phyloP scores from a whole-genome alignment of 345 rosid species.

The Atalantia buxifolia region DNA sequence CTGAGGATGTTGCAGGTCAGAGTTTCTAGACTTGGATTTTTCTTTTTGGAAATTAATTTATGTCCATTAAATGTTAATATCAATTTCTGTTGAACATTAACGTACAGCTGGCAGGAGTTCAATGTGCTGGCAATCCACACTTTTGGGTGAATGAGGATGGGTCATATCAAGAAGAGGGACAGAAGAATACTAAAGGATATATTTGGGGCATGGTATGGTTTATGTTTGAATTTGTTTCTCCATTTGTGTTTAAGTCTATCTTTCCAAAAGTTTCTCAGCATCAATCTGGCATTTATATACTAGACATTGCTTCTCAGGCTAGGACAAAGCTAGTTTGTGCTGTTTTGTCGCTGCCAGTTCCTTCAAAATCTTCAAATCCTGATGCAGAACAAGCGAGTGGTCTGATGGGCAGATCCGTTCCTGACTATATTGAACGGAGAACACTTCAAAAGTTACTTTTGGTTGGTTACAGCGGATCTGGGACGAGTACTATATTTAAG shows the following conservation, averaged over 20 bases:
- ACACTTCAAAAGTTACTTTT: slow-evolving; percentile 73
- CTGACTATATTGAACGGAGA: slow-evolving; percentile 76
- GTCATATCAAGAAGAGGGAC: slow-evolving; percentile 99
- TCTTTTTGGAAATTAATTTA: slow-evolving; percentile 4
- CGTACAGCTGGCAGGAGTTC: slow-evolving; percentile 96
- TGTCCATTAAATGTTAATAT: slow-evolving; percentile 8
- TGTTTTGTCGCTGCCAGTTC: slow-evolving; percentile 88
- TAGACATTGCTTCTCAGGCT: slow-evolving; percentile 47
- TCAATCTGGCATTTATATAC: slow-evolving; percentile 18
- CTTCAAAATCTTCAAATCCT: slow-evolving; percentile 67
- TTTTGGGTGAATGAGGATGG: slow-evolving; percentile 99
- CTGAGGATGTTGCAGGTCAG: slow-evolving; percentile 94
- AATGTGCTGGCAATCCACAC: slow-evolving; percentile 99
- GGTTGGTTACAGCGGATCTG: slow-evolving; percentile 87
- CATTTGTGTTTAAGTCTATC: neutral
- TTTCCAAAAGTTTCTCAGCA: neutral
- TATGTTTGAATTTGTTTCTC: neutral
- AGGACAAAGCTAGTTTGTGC: slow-evolving; percentile 93
- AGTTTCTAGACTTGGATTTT: slow-evolving; percentile 1
- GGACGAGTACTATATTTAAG: slow-evolving; percentile 95
- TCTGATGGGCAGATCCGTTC: slow-evolving; percentile 54
- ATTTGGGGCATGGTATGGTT: slow-evolving; percentile 95
- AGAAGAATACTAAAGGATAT: slow-evolving; percentile 92
- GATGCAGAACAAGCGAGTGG: slow-evolving; percentile 54
- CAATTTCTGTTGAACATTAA: slow-evolving; percentile 16